phyloP scores from a whole-genome alignment of 2,329 filamentous ascomycete species.

The Claviceps pazoutovae region DNA sequence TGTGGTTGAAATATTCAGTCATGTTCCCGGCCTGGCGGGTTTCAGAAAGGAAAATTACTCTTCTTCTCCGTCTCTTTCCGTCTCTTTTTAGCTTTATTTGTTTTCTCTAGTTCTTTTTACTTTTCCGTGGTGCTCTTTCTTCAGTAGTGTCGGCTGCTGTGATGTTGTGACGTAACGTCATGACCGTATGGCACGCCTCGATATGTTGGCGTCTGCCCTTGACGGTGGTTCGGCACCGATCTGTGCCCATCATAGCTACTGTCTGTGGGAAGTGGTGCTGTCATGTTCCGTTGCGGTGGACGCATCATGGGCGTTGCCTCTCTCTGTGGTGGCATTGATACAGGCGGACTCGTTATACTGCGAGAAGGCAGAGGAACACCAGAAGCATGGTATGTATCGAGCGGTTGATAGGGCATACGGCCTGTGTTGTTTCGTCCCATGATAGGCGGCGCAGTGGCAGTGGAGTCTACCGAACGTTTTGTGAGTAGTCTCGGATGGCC shows the following conservation, averaged over 20 bases:
- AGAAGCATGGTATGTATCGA: slow-evolving; percentile 12
- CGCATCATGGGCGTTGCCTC: slow-evolving; percentile 19
- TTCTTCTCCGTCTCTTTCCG: background rate
- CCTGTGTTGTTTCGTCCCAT: slow-evolving; percentile 4
- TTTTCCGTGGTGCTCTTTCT: background rate
- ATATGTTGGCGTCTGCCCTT: slow-evolving; percentile 8
- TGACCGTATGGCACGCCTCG: slow-evolving; percentile 21
- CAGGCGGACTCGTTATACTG: slow-evolving; percentile 24
- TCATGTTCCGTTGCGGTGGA: slow-evolving; percentile 31
- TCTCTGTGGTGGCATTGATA: slow-evolving; percentile 11
- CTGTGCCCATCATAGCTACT: slow-evolving; percentile 9
- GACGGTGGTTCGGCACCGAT: slow-evolving; percentile 12
- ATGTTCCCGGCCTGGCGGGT: background rate
- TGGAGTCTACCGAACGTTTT: slow-evolving; percentile 18
- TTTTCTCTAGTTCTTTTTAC: background rate
- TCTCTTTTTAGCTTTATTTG: background rate
- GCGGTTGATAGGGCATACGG: slow-evolving; percentile 8
- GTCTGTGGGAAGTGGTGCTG: slow-evolving; percentile 19
- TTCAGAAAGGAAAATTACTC: background rate
- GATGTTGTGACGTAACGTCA: slow-evolving; percentile 19
- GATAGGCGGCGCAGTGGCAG: slow-evolving; percentile 9
- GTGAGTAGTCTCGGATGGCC: slow-evolving; percentile 19
- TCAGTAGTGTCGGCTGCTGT: slow-evolving; percentile 9
- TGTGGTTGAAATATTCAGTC: background rate
- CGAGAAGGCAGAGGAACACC: slow-evolving; percentile 12